phyloP scores from a whole-genome alignment of 805 yeast species.

The Candida patagonica region DNA sequence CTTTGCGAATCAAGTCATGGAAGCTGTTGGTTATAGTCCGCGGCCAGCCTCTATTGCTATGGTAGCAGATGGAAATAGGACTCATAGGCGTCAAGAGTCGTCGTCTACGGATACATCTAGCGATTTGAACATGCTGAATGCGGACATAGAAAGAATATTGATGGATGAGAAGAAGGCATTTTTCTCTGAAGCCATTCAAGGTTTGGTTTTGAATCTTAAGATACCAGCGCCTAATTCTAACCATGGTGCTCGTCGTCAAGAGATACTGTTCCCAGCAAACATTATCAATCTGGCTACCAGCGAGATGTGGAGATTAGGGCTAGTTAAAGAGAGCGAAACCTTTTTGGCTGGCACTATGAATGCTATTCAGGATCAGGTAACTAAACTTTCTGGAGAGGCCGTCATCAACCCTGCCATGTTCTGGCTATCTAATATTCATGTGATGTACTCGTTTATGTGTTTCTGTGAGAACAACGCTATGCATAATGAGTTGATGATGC shows the following conservation, averaged over 20 bases:
- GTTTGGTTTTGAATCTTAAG: conserved; percentile 72
- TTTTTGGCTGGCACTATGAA: conserved; percentile 83
- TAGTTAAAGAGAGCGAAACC: conserved; percentile 83
- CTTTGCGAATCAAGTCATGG: conserved; percentile 13
- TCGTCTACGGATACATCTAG: conserved; percentile 38
- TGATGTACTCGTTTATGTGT: conserved; percentile 85
- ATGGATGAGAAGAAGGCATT: conserved; percentile 33
- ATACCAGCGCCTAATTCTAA: conserved; percentile 83
- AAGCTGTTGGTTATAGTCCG: conserved; percentile 21
- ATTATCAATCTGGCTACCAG: conserved; percentile 83
- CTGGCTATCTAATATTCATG: conserved; percentile 96
- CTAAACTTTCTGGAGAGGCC: conserved; percentile 73
- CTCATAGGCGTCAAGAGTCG: conserved; percentile 41
- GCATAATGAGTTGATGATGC: conserved; percentile 68
- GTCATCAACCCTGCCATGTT: conserved; percentile 88
- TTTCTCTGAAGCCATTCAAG: conserved; percentile 78
- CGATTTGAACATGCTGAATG: conserved; percentile 30
- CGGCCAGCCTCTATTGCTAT: conserved; percentile 22
- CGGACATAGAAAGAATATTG: conserved; percentile 25
- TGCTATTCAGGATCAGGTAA: conserved; percentile 76
- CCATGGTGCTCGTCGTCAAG: conserved; percentile 73
- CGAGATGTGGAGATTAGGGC: conserved; percentile 97
- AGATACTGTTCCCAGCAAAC: conserved; percentile 92
- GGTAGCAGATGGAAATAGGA: conserved; percentile 11
- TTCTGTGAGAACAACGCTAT: conserved; percentile 89